phyloP scores from a whole-genome alignment of 1,284 basidiomycete species.

The Moesziomyces aphidis region DNA sequence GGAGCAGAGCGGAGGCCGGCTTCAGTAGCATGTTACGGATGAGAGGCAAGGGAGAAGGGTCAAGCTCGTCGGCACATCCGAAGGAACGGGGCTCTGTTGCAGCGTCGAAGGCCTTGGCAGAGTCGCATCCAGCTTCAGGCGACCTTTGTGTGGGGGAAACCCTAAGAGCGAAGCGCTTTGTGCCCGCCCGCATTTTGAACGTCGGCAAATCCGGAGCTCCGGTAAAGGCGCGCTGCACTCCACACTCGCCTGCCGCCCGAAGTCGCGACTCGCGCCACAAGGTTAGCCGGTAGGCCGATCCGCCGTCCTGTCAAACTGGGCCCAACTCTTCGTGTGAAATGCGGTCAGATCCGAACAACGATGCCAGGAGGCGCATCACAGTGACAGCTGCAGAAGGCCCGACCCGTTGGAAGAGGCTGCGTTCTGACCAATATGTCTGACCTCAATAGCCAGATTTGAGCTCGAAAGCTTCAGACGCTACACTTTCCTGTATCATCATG shows the following conservation, averaged over 20 bases:
- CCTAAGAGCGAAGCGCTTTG: not conserved
- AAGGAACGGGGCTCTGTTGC: not conserved
- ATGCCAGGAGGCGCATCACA: not conserved
- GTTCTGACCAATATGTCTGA: too few species aligned
- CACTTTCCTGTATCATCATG: constrained; percentile 11
- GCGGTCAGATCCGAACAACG: not conserved
- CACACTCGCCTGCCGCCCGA: not conserved
- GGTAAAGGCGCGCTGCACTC: constrained; percentile 14
- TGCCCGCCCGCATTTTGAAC: not conserved
- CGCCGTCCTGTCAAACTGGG: not conserved
- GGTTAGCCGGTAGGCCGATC: not conserved
- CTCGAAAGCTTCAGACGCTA: not conserved
- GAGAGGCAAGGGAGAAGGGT: not conserved
- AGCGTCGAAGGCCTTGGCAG: too few species aligned
- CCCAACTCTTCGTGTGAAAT: not conserved
- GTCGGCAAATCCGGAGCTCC: constrained; percentile 32
- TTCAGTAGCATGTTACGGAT: constrained; percentile 23
- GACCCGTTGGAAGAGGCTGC: too few species aligned
- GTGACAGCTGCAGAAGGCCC: not conserved
- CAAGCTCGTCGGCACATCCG: constrained; percentile 2
- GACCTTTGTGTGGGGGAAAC: not conserved
- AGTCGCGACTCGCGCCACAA: not conserved
- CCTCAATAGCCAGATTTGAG: too few species aligned
- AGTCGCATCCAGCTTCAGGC: too few species aligned
- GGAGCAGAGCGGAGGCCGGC: constrained; percentile 15